A percentile compares a stretch with the other conserved stretches of the same genome.
phyloP scores from a whole-genome alignment of 2,329 filamentous ascomycete genomes.

The Setomelanomma holmii region DNA sequence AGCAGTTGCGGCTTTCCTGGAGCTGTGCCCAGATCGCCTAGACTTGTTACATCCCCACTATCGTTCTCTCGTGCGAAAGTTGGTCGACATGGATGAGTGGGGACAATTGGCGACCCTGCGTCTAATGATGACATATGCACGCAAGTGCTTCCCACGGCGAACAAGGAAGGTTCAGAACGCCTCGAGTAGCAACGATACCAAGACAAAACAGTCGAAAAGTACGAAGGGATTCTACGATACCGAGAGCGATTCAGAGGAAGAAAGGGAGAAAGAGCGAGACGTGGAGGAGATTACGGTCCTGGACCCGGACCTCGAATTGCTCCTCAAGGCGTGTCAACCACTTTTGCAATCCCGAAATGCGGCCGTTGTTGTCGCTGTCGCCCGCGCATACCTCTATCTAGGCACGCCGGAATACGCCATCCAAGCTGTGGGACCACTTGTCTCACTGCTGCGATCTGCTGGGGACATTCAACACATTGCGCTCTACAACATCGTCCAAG shows the following conservation, averaged over 20 bases:
- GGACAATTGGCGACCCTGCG: conserved; percentile 84
- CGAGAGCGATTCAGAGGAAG: conserved; percentile 48
- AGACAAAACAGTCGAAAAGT: conserved; percentile 45
- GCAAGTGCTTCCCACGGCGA: conserved; percentile 82
- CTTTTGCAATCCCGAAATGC: conserved; percentile 92
- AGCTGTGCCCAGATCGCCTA: conserved; percentile 85
- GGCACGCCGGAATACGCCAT: conserved; percentile 79
- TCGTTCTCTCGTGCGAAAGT: conserved; percentile 80
- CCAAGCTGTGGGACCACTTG: conserved; percentile 79
- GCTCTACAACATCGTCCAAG: conserved; percentile 93
- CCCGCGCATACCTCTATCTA: conserved; percentile 83
- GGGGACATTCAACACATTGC: conserved; percentile 89
- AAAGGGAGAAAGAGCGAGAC: conserved; percentile 54
- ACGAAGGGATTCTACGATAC: conserved; percentile 80
- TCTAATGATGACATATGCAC: conserved; percentile 82
- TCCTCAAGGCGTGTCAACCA: conserved; percentile 81
- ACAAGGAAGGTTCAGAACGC: conserved; percentile 64
- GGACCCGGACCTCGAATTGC: conserved; percentile 81
- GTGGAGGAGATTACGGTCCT: conserved; percentile 66
- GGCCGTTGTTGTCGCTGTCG: conserved; percentile 87
- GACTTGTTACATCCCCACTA: conserved; percentile 94
- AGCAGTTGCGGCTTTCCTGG: conserved; percentile 86
- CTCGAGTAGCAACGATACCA: conserved; percentile 48
- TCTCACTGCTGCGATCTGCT: conserved; percentile 83
- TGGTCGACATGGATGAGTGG: conserved; percentile 99